These are phyloP conservation scores for Hemerocallis citrina DNA, from an alignment of 106 monocot genomes.

Conservation along the genomic window DNA sequence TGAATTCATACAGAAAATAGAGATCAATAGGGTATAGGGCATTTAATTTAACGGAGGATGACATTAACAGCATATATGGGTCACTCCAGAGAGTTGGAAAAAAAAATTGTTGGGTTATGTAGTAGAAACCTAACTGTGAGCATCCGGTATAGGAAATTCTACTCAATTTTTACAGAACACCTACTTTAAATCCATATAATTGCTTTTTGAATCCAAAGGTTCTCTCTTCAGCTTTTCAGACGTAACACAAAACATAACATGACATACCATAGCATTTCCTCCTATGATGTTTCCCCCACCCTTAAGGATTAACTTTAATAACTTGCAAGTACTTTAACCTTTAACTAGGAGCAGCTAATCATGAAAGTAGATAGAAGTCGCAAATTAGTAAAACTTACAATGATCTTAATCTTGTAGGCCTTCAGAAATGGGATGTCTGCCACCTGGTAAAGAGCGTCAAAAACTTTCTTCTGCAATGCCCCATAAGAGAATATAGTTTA, in stretches of 20 bases:
- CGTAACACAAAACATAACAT: too few relatives aligned
- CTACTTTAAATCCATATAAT: not conserved
- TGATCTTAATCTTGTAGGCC: slow-evolving; percentile 45
- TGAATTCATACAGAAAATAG: not conserved
- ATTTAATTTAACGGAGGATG: not conserved
- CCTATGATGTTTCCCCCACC: too few relatives aligned
- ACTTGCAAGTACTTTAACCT: too few relatives aligned
- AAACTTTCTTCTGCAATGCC: slow-evolving; percentile 60
- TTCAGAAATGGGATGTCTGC: slow-evolving; percentile 40
- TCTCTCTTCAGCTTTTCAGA: not conserved
- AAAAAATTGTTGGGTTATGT: not conserved
- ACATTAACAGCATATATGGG: not conserved
- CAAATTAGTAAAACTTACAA: slow-evolving; percentile 29
- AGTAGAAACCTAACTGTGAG: too few relatives aligned
- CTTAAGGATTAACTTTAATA: too few relatives aligned
- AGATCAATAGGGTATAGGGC: slow-evolving; percentile 2
- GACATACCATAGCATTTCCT: too few relatives aligned
- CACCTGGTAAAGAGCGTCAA: slow-evolving; percentile 49
- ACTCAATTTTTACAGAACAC: not conserved
- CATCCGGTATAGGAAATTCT: too few relatives aligned
- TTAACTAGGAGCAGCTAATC: too few relatives aligned
- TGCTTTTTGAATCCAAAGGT: not conserved
- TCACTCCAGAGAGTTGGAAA: not conserved
- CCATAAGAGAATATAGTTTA: not conserved
- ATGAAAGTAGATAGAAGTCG: too few relatives aligned